phyloP scores from a whole-genome alignment of 768 basidiomycete species.

The Rhodotorula paludigena region DNA sequence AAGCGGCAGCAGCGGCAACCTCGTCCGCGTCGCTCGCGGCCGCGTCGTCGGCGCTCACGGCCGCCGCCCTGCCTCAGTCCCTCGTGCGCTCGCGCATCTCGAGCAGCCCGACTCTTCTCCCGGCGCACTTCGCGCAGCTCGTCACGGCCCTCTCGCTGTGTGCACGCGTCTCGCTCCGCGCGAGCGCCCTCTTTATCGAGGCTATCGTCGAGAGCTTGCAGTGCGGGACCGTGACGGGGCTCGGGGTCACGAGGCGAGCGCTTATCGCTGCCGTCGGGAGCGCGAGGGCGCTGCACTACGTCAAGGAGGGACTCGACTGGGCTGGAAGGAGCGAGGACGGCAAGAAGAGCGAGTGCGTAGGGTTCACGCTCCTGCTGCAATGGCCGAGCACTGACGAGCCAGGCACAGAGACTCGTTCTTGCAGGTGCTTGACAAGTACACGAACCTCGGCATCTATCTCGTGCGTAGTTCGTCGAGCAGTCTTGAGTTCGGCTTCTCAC shows the following conservation, averaged over 20 bases:
- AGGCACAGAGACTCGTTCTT: conserved; percentile 44
- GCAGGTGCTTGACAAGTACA: conserved; percentile 48
- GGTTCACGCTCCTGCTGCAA: no score
- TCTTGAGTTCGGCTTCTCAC: background rate
- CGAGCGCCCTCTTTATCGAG: conserved; percentile 46
- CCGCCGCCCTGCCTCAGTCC: conserved; percentile 17
- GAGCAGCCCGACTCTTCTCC: conserved; percentile 43
- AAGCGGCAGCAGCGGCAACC: no score
- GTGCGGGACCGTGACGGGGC: conserved; percentile 42
- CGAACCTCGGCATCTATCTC: conserved; percentile 48
- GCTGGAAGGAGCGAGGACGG: conserved; percentile 37
- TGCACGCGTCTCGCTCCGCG: conserved; percentile 43
- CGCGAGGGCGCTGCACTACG: conserved; percentile 46
- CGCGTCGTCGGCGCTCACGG: background rate
- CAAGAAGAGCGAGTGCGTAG: conserved; percentile 26
- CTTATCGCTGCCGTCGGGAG: conserved; percentile 47
- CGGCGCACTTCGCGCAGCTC: conserved; percentile 45
- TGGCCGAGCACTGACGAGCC: no score
- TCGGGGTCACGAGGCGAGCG: conserved; percentile 45
- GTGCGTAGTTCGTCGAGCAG: conserved; percentile 30
- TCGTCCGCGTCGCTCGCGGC: background rate
- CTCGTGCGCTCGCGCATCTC: conserved; percentile 30
- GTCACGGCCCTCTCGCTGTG: conserved; percentile 46
- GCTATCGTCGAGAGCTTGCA: conserved; percentile 45
- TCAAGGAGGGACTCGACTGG: conserved; percentile 39